Percentiles rank a stretch among this genome's conserved stretches.
phyloP scores from a whole-genome alignment of 1,284 basidiomycete species.

The Marasmius oreades region DNA sequence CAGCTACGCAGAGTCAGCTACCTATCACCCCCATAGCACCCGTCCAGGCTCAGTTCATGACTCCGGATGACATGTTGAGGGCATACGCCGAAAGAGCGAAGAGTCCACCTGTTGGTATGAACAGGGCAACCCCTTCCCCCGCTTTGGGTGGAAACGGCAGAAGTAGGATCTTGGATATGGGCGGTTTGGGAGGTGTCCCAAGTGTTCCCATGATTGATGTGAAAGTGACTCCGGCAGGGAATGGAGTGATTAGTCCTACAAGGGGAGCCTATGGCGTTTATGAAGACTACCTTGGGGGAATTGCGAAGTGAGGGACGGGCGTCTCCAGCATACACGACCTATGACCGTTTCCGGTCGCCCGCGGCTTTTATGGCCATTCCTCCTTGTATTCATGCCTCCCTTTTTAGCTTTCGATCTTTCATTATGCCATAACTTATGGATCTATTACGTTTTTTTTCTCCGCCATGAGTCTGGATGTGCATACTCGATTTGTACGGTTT shows the following conservation, averaged over 20 bases:
- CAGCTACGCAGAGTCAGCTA: background rate
- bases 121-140: background rate
- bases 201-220: background rate
- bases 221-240: background rate
- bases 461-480: too few relatives aligned
- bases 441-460: too few relatives aligned
- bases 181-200: background rate
- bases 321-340: too few relatives aligned
- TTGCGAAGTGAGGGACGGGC: too few relatives aligned
- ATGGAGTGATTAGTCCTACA: conserved; percentile 7
- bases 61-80: conserved; percentile 28
- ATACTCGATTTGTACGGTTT: too few relatives aligned
- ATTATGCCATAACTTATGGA: too few relatives aligned
- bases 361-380: too few relatives aligned
- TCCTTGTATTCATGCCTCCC: too few relatives aligned
- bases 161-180: background rate
- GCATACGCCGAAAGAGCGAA: conserved; percentile 42
- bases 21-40: conserved; percentile 13
- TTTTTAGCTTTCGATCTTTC: too few relatives aligned
- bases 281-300: background rate
- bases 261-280: conserved; percentile 13
- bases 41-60: conserved; percentile 28
- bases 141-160: background rate
- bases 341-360: too few relatives aligned
- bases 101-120: conserved; percentile 7